Base-by-base conservation (phyloP, 176 grass and related monocot species). In the Thalia dealbata region DNA sequence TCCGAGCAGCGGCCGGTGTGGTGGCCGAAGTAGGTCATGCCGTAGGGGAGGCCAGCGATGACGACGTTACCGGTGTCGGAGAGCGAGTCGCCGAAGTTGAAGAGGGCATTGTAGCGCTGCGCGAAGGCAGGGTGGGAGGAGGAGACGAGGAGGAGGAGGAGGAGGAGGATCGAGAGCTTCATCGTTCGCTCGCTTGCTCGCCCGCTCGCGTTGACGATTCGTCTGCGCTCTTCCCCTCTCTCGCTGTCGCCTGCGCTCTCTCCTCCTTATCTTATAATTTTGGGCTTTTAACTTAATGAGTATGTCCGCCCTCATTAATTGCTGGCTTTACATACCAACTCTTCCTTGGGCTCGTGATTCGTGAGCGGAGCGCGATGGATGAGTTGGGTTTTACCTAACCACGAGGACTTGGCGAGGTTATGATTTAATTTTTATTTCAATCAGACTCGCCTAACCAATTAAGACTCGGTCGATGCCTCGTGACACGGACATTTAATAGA, bases 61-160 rank as follows among this genome's bases (percentile, higher is more conserved):
- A 72, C 70, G 45, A 72, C 70, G 45, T 72, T 72, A 25, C 70
- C 70, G 24, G 70, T 72, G 70, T 72, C 70, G 24, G 70, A 72
- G 23, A 72, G 70, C 4, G 70, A 72, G 50, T 72, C 70, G 7
- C 70, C 70, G 27, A 72, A 72, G 50, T 72, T 72, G 70, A 72
- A 72, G 3, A 72, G 48, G 26, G 70, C 70, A 52, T 72, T 72
- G 70, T 72, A 72, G 23, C 70, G 48, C 26, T 72, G 70, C 24
- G 70, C 52, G 46, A 18, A 72, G 7, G 16, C 43, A 14, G 54
- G 70, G 14, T 52, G 70, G 22, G 24, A 29, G 48, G 25, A 72
- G 48, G 25, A 72, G 7, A 72, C 0, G 46, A 72, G 70, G 46
- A 72, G 29, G 25, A 26, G 45, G 45, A 71, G 69, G 32, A 44